Evolutionary conservation across 75 land plant species (phyloP).

Genomic region (Cunninghamia lanceolata): DNA sequence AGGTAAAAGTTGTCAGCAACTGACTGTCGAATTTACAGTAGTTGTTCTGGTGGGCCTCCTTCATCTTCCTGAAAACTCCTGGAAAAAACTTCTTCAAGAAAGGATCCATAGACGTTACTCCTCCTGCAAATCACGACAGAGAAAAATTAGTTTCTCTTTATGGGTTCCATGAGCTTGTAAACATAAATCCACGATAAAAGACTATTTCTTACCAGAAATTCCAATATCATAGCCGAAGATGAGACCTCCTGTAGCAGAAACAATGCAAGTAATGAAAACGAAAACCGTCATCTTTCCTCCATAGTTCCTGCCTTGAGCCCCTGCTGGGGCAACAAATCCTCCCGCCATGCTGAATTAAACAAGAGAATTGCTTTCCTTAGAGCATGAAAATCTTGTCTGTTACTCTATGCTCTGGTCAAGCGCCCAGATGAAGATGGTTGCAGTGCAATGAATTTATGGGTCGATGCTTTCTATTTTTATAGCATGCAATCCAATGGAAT

Average conservation of each 20-base stretch:
- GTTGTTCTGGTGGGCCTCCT: conserved; percentile 24
- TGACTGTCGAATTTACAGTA: conserved; percentile 72
- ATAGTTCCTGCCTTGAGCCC: conserved; percentile 14
- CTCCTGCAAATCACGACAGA: conserved; percentile 34
- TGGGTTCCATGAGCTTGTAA: neutral
- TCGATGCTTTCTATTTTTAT: neutral
- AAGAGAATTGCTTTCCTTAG: too few relatives aligned
- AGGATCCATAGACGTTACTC: conserved; percentile 63
- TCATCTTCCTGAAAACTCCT: conserved; percentile 30
- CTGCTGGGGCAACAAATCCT: conserved; percentile 23
- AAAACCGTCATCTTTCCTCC: conserved; percentile 22
- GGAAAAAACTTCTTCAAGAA: conserved; percentile 66
- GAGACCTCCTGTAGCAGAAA: conserved; percentile 46
- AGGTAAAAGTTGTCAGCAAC: conserved; percentile 50
- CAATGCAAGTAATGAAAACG: conserved; percentile 33
- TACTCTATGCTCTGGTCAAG: neutral
- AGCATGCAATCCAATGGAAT: neutral
- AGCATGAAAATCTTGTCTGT: too few relatives aligned
- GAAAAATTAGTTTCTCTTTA: neutral
- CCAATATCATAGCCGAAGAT: conserved; percentile 51
- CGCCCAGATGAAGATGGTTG: neutral
- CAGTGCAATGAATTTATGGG: neutral
- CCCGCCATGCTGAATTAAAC: conserved; percentile 25
- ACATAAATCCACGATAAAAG: neutral
- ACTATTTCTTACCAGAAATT: conserved; percentile 24